Conservation (phyloP, 2,329 filamentous ascomycete genomes). For the Ascomycota sp. region DNA sequence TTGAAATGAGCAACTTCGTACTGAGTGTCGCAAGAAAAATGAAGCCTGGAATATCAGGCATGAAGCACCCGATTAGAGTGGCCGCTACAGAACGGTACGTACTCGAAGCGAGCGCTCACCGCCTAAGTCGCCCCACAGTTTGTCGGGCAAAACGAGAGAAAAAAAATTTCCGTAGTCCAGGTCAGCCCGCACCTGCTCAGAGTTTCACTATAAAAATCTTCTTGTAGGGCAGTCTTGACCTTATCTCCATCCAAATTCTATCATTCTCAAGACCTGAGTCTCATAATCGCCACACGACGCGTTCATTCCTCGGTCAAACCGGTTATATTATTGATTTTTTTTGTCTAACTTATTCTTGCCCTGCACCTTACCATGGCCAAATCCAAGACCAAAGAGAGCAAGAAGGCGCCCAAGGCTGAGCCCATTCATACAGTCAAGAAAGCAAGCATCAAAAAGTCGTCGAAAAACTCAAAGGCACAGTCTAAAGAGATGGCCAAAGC, state of each 20-base stretch:
- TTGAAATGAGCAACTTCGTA: too few relatives aligned
- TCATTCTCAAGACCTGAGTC: too few relatives aligned
- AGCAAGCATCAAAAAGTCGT: conserved; percentile 43
- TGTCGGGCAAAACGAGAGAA: conserved; percentile 10
- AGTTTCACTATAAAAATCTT: not conserved
- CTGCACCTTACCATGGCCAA: conserved; percentile 35
- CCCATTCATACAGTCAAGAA: conserved; percentile 33
- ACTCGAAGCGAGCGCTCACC: conserved; percentile 8
- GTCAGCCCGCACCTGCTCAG: not conserved
- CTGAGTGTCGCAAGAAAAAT: not conserved
- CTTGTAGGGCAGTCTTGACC: not conserved
- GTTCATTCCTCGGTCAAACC: too few relatives aligned
- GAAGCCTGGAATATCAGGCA: conserved; percentile 12
- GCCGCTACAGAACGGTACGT: not conserved
- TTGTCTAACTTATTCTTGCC: not conserved
- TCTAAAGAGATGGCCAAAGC: conserved; percentile 41
- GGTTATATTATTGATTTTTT: not conserved
- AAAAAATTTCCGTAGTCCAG: conserved; percentile 2
- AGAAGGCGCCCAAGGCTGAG: conserved; percentile 29
- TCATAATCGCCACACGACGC: too few relatives aligned
- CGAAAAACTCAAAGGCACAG: conserved; percentile 40
- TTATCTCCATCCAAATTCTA: too few relatives aligned
- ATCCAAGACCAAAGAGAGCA: conserved; percentile 34
- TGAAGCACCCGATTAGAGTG: not conserved
- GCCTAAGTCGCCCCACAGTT: conserved; percentile 14